Evolutionary conservation across 306 rosid species (phyloP), one percentile per base, ranked within the genome.

Genomic region (Dryas drummondii): DNA sequence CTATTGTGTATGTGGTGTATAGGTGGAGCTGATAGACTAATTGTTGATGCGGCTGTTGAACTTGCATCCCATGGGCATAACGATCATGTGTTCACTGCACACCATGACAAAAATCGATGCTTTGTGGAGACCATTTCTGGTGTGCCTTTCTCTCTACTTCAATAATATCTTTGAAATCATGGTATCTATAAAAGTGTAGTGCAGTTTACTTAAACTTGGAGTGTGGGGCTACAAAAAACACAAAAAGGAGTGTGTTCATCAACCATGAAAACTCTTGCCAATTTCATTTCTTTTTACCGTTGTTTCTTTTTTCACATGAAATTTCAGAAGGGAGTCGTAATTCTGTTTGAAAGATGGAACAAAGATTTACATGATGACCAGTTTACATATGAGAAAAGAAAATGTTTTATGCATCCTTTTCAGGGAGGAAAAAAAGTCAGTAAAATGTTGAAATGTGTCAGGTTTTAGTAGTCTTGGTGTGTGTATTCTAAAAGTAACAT

Each of bases 11-110:
- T 61, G 13, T 32, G 56, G 70, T 80, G 74, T 66, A 68, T 72
- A 94, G 98, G 97, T 9, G 96, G 98, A 75, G 97, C 97, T 70
- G 97, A 94, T 66, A 85, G 97, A 79, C 82, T 90, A 50, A 84
- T 94, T 15, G 99, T 92, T 22, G 99, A 94, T 75, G 97, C 96
- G 16, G 97, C 96, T 32, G 97, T 90, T 66, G 93, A 92, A 74
- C 93, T 92, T 59, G 88, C 86, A 70, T 87, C 96, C 32, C 89
- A 81, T 78, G 97, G 96, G 16, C 96, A 91, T 70, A 83, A 88
- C 75, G n/a, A n/a, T n/a, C n/a, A n/a, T n/a, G 75, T 91, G 70
- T 94, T 90, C 68, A 90, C 97, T 5, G 81, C 97, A 16, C 97
- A 90, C 81, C 97, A 94, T 73, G 97, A 92, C 60, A 84, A 79